Conservation (phyloP, 1,284 basidiomycete genomes). For the Tylopilus orsonianus region DNA sequence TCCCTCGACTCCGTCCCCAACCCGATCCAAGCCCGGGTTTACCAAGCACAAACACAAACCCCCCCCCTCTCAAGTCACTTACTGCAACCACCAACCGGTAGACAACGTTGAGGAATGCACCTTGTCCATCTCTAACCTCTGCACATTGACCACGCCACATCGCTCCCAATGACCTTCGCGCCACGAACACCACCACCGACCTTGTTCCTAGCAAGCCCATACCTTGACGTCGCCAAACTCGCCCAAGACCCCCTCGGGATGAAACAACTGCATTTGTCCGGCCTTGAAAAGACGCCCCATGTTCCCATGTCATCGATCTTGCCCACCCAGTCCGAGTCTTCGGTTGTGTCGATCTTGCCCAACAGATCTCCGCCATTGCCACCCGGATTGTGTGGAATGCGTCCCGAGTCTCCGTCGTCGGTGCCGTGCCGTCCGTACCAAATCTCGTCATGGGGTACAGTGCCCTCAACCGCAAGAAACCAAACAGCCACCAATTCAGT, state of each 20-base stretch:
- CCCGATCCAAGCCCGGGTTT: too few species aligned
- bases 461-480: not conserved
- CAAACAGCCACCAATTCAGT: not conserved
- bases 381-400: not conserved
- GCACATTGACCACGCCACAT: too few species aligned
- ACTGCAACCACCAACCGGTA: too few species aligned
- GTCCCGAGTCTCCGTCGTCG: conserved; percentile 4
- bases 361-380: not conserved
- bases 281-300: not conserved
- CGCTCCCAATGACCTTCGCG: too few species aligned
- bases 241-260: not conserved
- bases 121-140: too few species aligned
- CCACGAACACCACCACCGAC: too few species aligned
- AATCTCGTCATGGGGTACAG: conserved; percentile 1
- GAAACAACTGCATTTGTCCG: not conserved
- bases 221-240: not conserved
- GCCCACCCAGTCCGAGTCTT: conserved; percentile 1
- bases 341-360: not conserved
- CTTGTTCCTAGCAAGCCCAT: too few species aligned
- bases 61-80: too few species aligned
- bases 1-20: too few species aligned
- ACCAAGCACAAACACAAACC: too few species aligned
- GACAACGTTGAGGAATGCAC: too few species aligned
- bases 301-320: not conserved
- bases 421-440: conserved; percentile 1